Conservation (phyloP, 176 grass and related monocot genomes). For the Dendrocalamus sinicus region DNA sequence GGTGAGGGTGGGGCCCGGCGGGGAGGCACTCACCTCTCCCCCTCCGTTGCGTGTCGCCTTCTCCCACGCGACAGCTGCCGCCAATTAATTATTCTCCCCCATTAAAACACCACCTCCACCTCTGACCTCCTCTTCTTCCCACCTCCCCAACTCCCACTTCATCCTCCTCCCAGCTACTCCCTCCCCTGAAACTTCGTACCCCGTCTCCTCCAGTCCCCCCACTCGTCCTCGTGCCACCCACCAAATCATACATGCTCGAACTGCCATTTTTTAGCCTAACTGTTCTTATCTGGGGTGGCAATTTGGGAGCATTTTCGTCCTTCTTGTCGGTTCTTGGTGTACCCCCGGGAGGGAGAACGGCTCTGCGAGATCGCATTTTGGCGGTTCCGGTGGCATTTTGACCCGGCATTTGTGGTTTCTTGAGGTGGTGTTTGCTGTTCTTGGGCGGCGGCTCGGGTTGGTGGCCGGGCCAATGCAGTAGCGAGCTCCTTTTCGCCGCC, state of each 20-base stretch:
- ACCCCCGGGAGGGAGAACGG: neutral
- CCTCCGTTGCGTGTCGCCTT: slow-evolving; percentile 52
- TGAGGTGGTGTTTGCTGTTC: neutral
- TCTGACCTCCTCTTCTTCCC: neutral
- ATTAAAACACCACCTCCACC: slow-evolving; percentile 53
- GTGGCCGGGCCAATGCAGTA: slow-evolving; percentile 12
- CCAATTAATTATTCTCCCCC: slow-evolving; percentile 58
- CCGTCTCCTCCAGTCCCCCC: neutral
- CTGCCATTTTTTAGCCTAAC: slow-evolving; percentile 19
- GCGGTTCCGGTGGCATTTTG: slow-evolving; percentile 14
- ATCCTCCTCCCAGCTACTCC: neutral
- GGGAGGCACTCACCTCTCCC: neutral
- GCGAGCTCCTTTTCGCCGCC: slow-evolving; percentile 38
- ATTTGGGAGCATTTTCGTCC: slow-evolving; percentile 16
- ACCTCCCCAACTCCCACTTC: neutral
- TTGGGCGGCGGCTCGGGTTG: slow-evolving; percentile 17
- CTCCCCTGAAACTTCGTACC: slow-evolving; percentile 40
- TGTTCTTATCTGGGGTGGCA: neutral
- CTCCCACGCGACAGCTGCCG: slow-evolving; percentile 59
- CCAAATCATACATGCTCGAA: neutral
- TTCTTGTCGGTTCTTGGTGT: neutral
- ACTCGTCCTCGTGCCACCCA: slow-evolving; percentile 45
- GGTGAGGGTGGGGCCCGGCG: neutral
- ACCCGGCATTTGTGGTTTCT: slow-evolving; percentile 20
- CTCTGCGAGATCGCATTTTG: slow-evolving; percentile 8